phyloP scores from a whole-genome alignment of 2,329 filamentous ascomycete species.

The Pestalotiopsis sp. region DNA sequence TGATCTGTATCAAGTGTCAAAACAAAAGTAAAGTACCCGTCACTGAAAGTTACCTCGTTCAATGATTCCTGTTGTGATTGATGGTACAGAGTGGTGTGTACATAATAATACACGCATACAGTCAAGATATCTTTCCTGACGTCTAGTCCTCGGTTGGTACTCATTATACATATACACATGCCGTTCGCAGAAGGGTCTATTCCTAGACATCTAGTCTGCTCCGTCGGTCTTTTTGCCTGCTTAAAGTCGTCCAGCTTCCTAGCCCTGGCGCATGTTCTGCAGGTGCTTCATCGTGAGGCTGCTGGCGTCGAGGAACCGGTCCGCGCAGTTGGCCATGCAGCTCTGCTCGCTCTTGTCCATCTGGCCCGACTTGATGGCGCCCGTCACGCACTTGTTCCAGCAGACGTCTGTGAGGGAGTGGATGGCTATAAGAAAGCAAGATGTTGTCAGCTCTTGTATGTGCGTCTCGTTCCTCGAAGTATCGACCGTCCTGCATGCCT shows the following conservation, averaged over 20 bases:
- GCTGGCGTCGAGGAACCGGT: slow-evolving; percentile 90
- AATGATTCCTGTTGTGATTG: not conserved
- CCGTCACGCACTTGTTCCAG: slow-evolving; percentile 91
- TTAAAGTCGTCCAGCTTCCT: not conserved
- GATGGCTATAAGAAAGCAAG: slow-evolving; percentile 43
- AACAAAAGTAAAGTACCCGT: not conserved
- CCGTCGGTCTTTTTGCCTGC: not conserved
- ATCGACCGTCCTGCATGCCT: not conserved
- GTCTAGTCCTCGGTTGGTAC: not conserved
- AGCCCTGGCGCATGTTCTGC: slow-evolving; percentile 56
- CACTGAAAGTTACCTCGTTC: not conserved
- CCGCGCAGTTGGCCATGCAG: slow-evolving; percentile 91
- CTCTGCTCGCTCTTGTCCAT: slow-evolving; percentile 78
- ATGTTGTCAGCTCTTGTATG: not conserved
- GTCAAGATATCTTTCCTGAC: not conserved
- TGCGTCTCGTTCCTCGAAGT: not conserved
- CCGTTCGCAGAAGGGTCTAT: not conserved
- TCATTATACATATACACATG: not conserved
- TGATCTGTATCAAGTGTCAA: not conserved
- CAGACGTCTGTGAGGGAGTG: slow-evolving; percentile 71
- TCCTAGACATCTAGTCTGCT: not conserved
- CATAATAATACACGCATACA: not conserved
- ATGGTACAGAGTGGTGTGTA: not conserved
- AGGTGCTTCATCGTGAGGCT: slow-evolving; percentile 83
- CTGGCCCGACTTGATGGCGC: slow-evolving; percentile 69